Conservation (phyloP, 2,329 filamentous ascomycete species). For the Thyridium curvatum region DNA sequence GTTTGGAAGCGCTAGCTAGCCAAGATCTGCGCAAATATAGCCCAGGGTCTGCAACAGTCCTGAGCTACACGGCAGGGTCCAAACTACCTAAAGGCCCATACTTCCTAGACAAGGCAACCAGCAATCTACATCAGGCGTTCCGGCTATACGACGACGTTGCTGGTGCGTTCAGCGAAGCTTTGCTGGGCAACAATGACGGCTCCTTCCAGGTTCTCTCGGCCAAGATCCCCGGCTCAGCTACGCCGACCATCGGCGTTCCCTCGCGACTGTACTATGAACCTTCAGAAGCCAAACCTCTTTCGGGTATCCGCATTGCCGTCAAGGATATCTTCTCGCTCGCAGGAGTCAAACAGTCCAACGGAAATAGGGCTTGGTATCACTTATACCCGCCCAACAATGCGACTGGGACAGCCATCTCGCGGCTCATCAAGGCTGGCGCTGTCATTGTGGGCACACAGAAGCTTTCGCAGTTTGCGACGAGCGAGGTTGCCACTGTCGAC, state of each 20-base stretch:
- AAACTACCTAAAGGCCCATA: constrained; percentile 2
- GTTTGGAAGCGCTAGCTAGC: too few relatives aligned
- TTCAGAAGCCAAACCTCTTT: constrained; percentile 41
- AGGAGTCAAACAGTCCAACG: constrained; percentile 46
- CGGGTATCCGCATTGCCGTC: constrained; percentile 48
- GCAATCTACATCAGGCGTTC: constrained; percentile 1
- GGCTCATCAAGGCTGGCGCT: constrained; percentile 51
- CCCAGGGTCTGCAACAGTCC: too few relatives aligned
- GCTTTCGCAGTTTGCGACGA: constrained; percentile 36
- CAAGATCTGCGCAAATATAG: too few relatives aligned
- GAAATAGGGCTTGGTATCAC: constrained; percentile 50
- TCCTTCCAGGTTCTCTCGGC: background rate
- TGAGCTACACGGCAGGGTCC: too few relatives aligned
- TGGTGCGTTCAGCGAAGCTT: background rate
- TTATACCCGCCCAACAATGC: constrained; percentile 39
- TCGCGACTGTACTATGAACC: constrained; percentile 49
- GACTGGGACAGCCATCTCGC: constrained; percentile 46
- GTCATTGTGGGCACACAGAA: constrained; percentile 40
- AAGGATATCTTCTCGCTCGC: constrained; percentile 53
- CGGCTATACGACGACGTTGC: constrained; percentile 1
- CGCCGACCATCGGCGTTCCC: constrained; percentile 35
- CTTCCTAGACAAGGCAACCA: constrained; percentile 1
- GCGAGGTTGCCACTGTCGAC: constrained; percentile 37
- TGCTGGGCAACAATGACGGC: background rate
- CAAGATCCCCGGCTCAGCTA: background rate